Base-by-base conservation (phyloP, 2,329 filamentous ascomycete species). In the Stachybotrys chartarum region DNA sequence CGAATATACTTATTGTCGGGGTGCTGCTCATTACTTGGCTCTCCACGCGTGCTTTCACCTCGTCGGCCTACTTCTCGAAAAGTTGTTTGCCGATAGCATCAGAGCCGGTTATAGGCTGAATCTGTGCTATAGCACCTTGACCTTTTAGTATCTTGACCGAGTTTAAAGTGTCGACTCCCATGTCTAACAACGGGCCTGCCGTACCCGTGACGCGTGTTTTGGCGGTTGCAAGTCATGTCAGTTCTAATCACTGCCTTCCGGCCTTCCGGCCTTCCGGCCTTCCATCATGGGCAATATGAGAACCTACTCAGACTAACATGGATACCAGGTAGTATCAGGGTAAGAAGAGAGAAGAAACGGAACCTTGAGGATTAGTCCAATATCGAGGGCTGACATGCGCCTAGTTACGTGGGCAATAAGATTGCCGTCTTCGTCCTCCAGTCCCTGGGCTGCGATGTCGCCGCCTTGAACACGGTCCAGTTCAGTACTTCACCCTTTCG, bases 381-480 rank as follows among this genome's bases (percentile, higher is more conserved):
- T 54, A 50, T 49, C 58, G 32, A 61, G 8, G 18, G 48, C 24
- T 50, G 6, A 56, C 46, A n/a, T 14, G 48, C 14, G 14, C 39
- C 59, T 70, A 96, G 94, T 69, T 93, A 97, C 80, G 94, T 99
- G 62, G 94, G 94, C 53, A 99, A 99, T 71, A 96, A 93, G 66
- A 96, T 99, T 79, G 92, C 92, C 47, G 91, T 91, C 1, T 95
- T 96, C 68, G 90, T 92, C 61, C 87, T 99, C 80, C 93, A 99
- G 72, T 88, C 89, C 1, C 76, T 99, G 52, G 94, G 94, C 51
- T 97, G 91, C 68, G 93, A 99, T 66, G 93, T 97, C 7, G 88
- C 91, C 8, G 90, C 91, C 3, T 81, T 99, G 65, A 97, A 99
- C 70, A 99, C 94, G 0, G 94, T 99, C 7, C 89, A 99, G 66